phyloP scores from a whole-genome alignment of 495 filamentous ascomycete species.

The Pyrenopolyporus hunteri region DNA sequence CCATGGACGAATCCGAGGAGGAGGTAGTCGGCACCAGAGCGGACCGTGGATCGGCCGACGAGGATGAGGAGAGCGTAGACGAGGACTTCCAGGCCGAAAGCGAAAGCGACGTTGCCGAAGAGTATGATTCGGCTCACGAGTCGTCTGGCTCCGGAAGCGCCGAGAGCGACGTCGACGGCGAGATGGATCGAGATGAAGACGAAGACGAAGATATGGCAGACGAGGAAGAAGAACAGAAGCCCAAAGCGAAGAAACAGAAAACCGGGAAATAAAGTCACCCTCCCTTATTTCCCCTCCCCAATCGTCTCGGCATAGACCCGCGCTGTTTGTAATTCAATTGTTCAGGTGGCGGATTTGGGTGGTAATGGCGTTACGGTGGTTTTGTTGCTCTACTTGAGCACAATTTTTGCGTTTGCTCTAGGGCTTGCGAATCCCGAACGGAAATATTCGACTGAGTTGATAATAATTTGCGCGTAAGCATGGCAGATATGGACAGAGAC shows the following conservation, averaged over 20 bases:
- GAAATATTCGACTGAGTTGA: neutral
- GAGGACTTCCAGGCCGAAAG: slow-evolving; percentile 94
- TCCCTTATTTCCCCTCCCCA: neutral
- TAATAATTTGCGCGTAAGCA: neutral
- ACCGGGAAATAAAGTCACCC: slow-evolving; percentile 33
- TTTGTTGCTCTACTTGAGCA: slow-evolving; percentile 4
- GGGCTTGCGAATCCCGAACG: neutral
- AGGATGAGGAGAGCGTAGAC: slow-evolving; percentile 92
- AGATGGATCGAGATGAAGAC: slow-evolving; percentile 42
- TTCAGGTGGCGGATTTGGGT: slow-evolving; percentile 20
- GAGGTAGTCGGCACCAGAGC: slow-evolving; percentile 76
- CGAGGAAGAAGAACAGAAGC: slow-evolving; percentile 46
- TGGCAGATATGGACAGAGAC: neutral
- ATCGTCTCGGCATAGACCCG: slow-evolving; percentile 9
- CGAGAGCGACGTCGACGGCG: slow-evolving; percentile 58
- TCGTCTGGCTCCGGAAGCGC: slow-evolving; percentile 74
- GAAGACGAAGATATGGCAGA: slow-evolving; percentile 43
- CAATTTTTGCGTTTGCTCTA: slow-evolving; percentile 8
- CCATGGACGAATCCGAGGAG: slow-evolving; percentile 78
- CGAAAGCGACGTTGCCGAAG: slow-evolving; percentile 95
- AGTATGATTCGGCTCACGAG: slow-evolving; percentile 89
- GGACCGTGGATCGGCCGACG: slow-evolving; percentile 89
- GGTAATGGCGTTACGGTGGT: slow-evolving; percentile 31
- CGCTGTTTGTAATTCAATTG: slow-evolving; percentile 15
- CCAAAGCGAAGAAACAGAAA: slow-evolving; percentile 59